A percentile compares a stretch with the other conserved stretches of the same genome.
phyloP scores from a whole-genome alignment of 176 grass and related monocot genomes.

The Cymbopogon citratus region DNA sequence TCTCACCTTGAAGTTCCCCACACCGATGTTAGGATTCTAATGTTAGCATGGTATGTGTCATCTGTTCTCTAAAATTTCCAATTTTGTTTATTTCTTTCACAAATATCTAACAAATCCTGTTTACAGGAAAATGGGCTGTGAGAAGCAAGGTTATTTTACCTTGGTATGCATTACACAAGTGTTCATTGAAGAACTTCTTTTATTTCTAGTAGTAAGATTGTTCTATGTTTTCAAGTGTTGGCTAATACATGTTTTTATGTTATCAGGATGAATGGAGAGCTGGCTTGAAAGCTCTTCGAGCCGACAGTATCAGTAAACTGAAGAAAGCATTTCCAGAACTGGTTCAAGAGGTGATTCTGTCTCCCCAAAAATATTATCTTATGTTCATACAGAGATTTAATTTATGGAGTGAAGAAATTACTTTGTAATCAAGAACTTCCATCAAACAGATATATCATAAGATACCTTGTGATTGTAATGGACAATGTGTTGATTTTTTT shows the following conservation, averaged over 20 bases:
- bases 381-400: slow-evolving; percentile 22
- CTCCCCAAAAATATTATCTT: slow-evolving; percentile 3
- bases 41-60: slow-evolving; percentile 85
- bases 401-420: slow-evolving; percentile 5
- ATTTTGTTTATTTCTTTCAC: neutral
- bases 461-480: slow-evolving; percentile 14
- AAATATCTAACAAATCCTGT: slow-evolving; percentile 25
- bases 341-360: slow-evolving; percentile 73
- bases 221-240: slow-evolving; percentile 14
- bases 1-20: slow-evolving; percentile 79
- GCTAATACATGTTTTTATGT: slow-evolving; percentile 10
- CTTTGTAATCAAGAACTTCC: neutral
- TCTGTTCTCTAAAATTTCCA: neutral
- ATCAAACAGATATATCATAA: neutral
- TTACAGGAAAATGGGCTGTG: slow-evolving; percentile 90
- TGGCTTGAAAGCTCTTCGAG: slow-evolving; percentile 86
- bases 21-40: slow-evolving; percentile 98
- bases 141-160: slow-evolving; percentile 96
- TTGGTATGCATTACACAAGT: slow-evolving; percentile 55
- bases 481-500: slow-evolving; percentile 3
- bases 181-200: neutral
- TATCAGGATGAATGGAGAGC: slow-evolving; percentile 90
- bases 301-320: slow-evolving; percentile 81
- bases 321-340: slow-evolving; percentile 94
- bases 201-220: slow-evolving; percentile 4